Percentiles rank a stretch among this genome's conserved stretches.
These are phyloP conservation scores for Wallacemonas sp. DNA, from an alignment of 208 protist genomes.

Conservation along the genomic window DNA sequence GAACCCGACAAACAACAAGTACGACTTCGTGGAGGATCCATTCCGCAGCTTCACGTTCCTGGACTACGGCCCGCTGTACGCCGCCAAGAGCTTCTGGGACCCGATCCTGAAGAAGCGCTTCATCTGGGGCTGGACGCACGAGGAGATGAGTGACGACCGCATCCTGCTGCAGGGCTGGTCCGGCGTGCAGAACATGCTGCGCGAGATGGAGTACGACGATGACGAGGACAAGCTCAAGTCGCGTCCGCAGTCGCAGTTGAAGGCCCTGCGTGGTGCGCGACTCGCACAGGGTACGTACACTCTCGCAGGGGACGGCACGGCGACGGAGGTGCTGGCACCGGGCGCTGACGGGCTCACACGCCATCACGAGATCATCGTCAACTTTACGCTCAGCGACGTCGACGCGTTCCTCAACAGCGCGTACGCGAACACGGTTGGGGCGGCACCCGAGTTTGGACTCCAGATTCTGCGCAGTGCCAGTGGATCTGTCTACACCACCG, in stretches of 20 bases:
- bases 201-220: slow-evolving; percentile 42
- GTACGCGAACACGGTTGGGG: slow-evolving; percentile 19
- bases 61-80: slow-evolving; percentile 50
- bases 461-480: slow-evolving; percentile 26
- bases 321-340: slow-evolving; percentile 12
- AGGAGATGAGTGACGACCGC: slow-evolving; percentile 39
- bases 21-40: slow-evolving; percentile 35
- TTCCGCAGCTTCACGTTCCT: slow-evolving; percentile 41
- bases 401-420: slow-evolving; percentile 19
- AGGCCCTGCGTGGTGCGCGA: slow-evolving; percentile 26
- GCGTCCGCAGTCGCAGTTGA: slow-evolving; percentile 34
- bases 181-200: slow-evolving; percentile 48
- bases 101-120: slow-evolving; percentile 46
- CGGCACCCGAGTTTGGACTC: slow-evolving; percentile 39
- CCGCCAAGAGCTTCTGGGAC: slow-evolving; percentile 51
- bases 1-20: slow-evolving; percentile 17
- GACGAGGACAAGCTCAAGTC: slow-evolving; percentile 40
- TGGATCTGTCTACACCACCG: slow-evolving; percentile 22
- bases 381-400: slow-evolving; percentile 31
- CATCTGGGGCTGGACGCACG: slow-evolving; percentile 48
- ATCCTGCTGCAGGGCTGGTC: slow-evolving; percentile 45
- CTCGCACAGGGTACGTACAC: slow-evolving; percentile 2
- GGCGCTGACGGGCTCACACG: slow-evolving; percentile 23
- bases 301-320: slow-evolving; percentile 5
- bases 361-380: slow-evolving; percentile 45